Base-by-base conservation (phyloP, 2,329 filamentous ascomycete genomes). In the Didymella keratinophila region DNA sequence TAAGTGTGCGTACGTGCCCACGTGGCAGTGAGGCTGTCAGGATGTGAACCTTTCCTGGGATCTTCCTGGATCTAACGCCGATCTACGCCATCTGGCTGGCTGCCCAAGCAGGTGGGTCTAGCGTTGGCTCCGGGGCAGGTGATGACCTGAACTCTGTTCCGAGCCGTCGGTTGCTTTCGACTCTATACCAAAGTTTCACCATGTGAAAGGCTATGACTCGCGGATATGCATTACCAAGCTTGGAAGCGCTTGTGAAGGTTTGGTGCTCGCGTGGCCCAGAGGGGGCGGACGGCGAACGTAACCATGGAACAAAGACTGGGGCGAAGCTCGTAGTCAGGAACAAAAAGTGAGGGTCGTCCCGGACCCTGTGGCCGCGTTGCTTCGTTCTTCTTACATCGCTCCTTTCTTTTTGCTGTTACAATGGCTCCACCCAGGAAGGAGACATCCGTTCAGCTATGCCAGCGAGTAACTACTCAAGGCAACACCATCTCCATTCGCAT, bases 391-490 rank as follows among this genome's bases (percentile, higher is more conserved):
- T 43, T 21, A 27, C 45, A 39, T 39, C 28, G 30, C 23, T 47
- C 21, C 7, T 46, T 34, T 23, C 14, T 21, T 18, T 53, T 32
- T 30, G 44, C 49, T 32, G 44, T 57, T 53, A 62, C 20, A 39
- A 75, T 75, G 73, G 68, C 73, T 64, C 71, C 72, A 43, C 48
- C 66, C 56, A 74, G 64, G 61, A 78, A 76, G 60, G 77, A 79
- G 60, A 75, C 74, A 12, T 75, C 79, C 21, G 69, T 84, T 11
- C 81, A 83, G 58, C 78, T 87, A 42, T 88, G 86, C 74, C 81
- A 79, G 62, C 82, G 82, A 67, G 84, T 86, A 7, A 89, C 86
- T 2, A 76, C 81, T 48, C 80, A 86, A 25, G 82, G 73, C 43
- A 75, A 75, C 54, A 69, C 65, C 61, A 88, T 90, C 64, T 85